Percentiles rank a stretch among this genome's conserved stretches.
Evolutionary conservation across 2,329 filamentous ascomycete genomes (phyloP).

Genomic region (Stagonosporopsis tanaceti): DNA sequence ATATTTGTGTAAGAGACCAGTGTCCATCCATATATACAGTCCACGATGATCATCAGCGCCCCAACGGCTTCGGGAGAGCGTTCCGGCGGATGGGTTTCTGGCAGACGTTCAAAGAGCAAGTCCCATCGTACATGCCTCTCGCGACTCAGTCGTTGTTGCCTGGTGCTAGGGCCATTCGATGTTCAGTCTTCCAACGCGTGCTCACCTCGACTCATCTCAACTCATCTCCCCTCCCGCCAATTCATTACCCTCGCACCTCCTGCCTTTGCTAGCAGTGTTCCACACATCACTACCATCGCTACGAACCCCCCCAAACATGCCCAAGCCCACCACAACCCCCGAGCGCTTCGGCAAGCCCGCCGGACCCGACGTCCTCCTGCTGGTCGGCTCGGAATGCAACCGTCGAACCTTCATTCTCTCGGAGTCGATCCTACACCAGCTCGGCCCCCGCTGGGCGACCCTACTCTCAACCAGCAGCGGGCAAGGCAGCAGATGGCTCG

Average conservation of each 20-base stretch:
- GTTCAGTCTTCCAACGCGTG: not conserved
- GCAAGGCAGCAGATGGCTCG: not conserved
- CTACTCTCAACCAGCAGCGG: not conserved
- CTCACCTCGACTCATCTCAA: not conserved
- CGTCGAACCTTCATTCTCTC: constrained; percentile 17
- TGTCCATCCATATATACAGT: not conserved
- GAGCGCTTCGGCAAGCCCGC: constrained; percentile 5
- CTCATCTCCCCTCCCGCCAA: not conserved
- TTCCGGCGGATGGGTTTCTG: not conserved
- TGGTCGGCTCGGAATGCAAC: constrained; percentile 17
- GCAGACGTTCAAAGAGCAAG: not conserved
- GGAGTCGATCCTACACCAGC: constrained; percentile 14
- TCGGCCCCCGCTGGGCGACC: constrained; percentile 14
- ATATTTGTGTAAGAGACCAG: constrained; percentile 15
- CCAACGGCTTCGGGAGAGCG: not conserved
- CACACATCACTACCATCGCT: constrained; percentile 6
- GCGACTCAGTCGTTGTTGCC: not conserved
- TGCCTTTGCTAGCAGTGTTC: constrained; percentile 2
- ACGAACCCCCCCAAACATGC: not conserved
- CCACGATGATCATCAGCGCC: not conserved
- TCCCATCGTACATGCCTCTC: not conserved
- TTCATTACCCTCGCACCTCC: not conserved
- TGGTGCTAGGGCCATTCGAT: not conserved
- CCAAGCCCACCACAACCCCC: not conserved
- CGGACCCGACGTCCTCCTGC: constrained; percentile 1